These are phyloP conservation scores for Brassica cretica DNA, from an alignment of 345 rosid genomes.

Conservation along the genomic window DNA sequence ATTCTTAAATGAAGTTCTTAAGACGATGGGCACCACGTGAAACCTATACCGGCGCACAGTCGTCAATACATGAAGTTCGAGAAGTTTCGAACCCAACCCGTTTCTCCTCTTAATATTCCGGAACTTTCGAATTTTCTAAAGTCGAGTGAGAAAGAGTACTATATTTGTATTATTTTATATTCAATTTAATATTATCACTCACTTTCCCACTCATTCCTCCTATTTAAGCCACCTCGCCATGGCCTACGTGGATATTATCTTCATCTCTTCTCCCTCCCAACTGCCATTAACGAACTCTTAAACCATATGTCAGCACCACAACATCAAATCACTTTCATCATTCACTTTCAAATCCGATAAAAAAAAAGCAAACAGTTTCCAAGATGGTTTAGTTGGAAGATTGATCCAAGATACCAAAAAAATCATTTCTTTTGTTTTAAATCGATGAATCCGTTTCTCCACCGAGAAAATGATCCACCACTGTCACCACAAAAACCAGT, in stretches of 20 bases:
- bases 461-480: background rate
- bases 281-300: conserved; percentile 36
- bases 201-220: background rate
- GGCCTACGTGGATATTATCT: conserved; percentile 27
- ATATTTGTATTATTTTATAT: conserved; percentile 25
- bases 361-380: background rate
- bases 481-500: conserved; percentile 42
- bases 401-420: background rate
- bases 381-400: background rate
- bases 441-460: conserved; percentile 19
- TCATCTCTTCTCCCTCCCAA: conserved; percentile 30
- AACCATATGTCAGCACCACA: background rate
- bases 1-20: background rate
- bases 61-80: conserved; percentile 8
- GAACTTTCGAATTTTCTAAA: conserved; percentile 46
- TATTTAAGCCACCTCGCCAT: conserved; percentile 2
- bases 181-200: conserved; percentile 21
- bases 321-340: background rate
- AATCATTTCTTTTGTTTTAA: background rate
- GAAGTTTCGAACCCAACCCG: background rate
- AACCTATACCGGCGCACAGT: conserved; percentile 27
- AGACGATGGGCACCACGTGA: background rate
- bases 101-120: background rate
- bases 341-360: background rate
- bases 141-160: conserved; percentile 26